phyloP scores from a whole-genome alignment of 139 green algal genomes.

The Nannochloris sp. region DNA sequence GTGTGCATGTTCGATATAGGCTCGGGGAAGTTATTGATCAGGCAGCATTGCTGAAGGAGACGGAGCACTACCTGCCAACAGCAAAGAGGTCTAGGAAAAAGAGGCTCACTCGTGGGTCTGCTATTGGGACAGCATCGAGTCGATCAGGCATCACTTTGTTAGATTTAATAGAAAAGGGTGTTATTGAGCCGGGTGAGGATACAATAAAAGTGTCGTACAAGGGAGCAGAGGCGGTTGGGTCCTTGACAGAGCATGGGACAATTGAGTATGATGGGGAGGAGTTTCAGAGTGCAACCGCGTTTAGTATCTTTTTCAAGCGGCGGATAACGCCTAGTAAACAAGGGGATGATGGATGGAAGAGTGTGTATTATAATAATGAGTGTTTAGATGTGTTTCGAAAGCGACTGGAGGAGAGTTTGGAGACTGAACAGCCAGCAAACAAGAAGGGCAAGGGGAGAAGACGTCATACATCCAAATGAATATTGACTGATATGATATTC shows the following conservation, averaged over 20 bases:
- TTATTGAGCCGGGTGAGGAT: constrained; percentile 32
- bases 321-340: constrained; percentile 48
- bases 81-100: not conserved
- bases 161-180: constrained; percentile 36
- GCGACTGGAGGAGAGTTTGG: not conserved
- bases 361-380: constrained; percentile 37
- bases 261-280: constrained; percentile 42
- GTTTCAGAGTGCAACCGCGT: constrained; percentile 42
- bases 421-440: not conserved
- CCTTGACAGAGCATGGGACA: constrained; percentile 29
- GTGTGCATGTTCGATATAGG: not conserved
- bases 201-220: constrained; percentile 44
- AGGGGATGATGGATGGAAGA: constrained; percentile 64
- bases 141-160: constrained; percentile 12
- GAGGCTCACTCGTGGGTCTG: not conserved
- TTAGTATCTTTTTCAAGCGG: constrained; percentile 54
- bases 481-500: constrained; percentile 30
- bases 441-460: not conserved
- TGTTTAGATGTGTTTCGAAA: constrained; percentile 29
- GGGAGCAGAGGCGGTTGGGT: constrained; percentile 28
- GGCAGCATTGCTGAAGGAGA: not conserved
- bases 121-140: constrained; percentile 4
- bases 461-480: constrained; percentile 57
- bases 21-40: constrained; percentile 6
- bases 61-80: not conserved